A percentile compares a stretch with the other conserved stretches of the same genome.
phyloP scores from a whole-genome alignment of 2,329 filamentous ascomycete genomes.

The Byssoonygena ceratinophila region DNA sequence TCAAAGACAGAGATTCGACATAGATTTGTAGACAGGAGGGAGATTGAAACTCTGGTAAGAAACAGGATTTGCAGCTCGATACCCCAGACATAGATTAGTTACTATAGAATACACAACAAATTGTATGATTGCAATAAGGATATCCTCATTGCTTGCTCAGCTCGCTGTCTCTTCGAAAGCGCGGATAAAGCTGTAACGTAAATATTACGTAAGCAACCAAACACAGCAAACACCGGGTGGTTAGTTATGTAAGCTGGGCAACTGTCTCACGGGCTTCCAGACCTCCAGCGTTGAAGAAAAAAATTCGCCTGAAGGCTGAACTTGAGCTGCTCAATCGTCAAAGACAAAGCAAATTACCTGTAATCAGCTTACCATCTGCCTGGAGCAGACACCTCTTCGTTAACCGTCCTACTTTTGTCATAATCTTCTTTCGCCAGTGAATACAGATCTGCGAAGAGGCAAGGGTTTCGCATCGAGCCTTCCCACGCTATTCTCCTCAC shows the following conservation, averaged over 20 bases:
- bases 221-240: conserved; percentile 3
- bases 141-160: neutral
- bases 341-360: neutral
- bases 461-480: conserved; percentile 13
- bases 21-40: neutral
- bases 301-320: neutral
- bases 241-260: neutral
- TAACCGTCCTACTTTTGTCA: neutral
- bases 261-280: neutral
- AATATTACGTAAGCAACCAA: conserved; percentile 7
- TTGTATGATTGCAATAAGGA: conserved; percentile 1
- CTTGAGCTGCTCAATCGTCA: neutral
- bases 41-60: neutral
- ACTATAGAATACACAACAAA: neutral
- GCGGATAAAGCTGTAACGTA: no score
- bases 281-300: neutral
- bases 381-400: conserved; percentile 15
- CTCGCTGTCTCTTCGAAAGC: neutral
- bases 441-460: conserved; percentile 1
- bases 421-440: conserved; percentile 5
- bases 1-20: neutral
- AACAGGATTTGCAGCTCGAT: neutral
- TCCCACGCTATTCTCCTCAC: conserved; percentile 6
- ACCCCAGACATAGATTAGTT: neutral
- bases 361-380: conserved; percentile 13